Base-by-base conservation (phyloP, 2,329 filamentous ascomycete species). In the Talaromyces sp. region DNA sequence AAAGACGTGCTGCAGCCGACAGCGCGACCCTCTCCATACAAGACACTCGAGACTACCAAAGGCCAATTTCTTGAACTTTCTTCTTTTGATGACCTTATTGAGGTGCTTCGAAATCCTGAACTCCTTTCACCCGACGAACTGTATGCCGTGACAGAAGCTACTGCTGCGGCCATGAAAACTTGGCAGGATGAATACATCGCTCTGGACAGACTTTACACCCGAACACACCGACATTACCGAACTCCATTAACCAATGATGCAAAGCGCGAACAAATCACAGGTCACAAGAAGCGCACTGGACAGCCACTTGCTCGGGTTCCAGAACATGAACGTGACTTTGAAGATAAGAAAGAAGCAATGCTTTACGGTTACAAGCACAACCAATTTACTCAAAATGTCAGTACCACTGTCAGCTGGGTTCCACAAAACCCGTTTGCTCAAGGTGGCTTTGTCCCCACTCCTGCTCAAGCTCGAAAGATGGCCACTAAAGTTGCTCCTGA, bases 301-400 rank as follows among this genome's bases (percentile, higher is more conserved):
- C 47, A 53, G 14, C 62, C 61, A 7, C 45, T 64, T 24, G 61
- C 59, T 9, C 51, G 39, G 8, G 48, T 62, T 16, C 53, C 58
- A 13, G 59, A 62, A 37, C 43, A 56, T 39, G 44, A 54, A 10
- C 48, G 37, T 32, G 59, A 82, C 2, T 85, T 77, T 55, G 82
- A 85, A 62, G 83, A 84, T 58, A 80, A 80, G 67, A 85, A 85
- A 58, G 83, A 86, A 69, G 78, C 83, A 1, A 78, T 80, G 52
- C 70, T 86, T 0, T 86, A 86, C 63, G 81, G 82, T 50, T 86
- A 85, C 65, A 77, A 75, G 30, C 82, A 82, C 64, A 81, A 83
- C 55, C 68, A 79, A 0, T 80, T 80, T 60, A 32, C 58, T 64
- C 32, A 72, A 74, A 37, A 33, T 48, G 67, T 71, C 33, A 78